Conservation (phyloP, 257 asterid genomes). For the Mentha longifolia region DNA sequence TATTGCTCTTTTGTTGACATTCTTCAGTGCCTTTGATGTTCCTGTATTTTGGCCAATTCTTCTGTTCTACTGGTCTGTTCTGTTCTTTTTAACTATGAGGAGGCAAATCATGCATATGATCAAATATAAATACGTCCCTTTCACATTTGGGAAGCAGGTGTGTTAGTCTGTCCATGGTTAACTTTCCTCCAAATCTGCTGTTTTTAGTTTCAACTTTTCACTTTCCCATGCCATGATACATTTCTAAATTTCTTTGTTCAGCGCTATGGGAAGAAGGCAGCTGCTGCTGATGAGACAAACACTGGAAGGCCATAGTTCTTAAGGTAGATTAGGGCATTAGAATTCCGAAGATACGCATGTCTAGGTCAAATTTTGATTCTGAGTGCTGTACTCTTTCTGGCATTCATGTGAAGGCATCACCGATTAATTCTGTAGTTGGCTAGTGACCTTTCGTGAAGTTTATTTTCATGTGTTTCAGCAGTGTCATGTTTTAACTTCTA, state of each 20-base stretch:
- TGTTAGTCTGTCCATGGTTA: slow-evolving; percentile 12
- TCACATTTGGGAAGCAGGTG: slow-evolving; percentile 96
- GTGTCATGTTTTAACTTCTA: slow-evolving; percentile 26
- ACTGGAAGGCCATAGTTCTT: slow-evolving; percentile 53
- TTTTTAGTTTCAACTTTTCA: background rate
- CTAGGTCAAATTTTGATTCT: slow-evolving; percentile 30
- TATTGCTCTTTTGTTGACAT: slow-evolving; percentile 80
- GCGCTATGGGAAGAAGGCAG: slow-evolving; percentile 86
- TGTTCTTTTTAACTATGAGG: slow-evolving; percentile 90
- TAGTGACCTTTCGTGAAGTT: slow-evolving; percentile 30
- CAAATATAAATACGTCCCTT: slow-evolving; percentile 89
- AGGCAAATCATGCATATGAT: slow-evolving; percentile 99
- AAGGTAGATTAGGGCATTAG: slow-evolving; percentile 44
- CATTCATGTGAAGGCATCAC: slow-evolving; percentile 37
- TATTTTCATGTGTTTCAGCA: slow-evolving; percentile 23
- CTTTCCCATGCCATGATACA: slow-evolving; percentile 1
- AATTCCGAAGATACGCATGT: slow-evolving; percentile 41
- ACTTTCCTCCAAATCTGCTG: background rate
- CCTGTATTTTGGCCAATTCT: slow-evolving; percentile 99
- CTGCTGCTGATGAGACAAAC: slow-evolving; percentile 62
- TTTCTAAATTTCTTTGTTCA: slow-evolving; percentile 43
- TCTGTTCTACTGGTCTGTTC: slow-evolving; percentile 86
- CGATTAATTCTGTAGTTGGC: slow-evolving; percentile 29
- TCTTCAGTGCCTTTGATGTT: slow-evolving; percentile 93
- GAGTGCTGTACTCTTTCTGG: slow-evolving; percentile 38